A percentile compares a stretch with the other conserved stretches of the same genome.
These are phyloP conservation scores for Protomyces arabidopsidicola DNA, from an alignment of 1,139 yeast species.

Conservation along the genomic window DNA sequence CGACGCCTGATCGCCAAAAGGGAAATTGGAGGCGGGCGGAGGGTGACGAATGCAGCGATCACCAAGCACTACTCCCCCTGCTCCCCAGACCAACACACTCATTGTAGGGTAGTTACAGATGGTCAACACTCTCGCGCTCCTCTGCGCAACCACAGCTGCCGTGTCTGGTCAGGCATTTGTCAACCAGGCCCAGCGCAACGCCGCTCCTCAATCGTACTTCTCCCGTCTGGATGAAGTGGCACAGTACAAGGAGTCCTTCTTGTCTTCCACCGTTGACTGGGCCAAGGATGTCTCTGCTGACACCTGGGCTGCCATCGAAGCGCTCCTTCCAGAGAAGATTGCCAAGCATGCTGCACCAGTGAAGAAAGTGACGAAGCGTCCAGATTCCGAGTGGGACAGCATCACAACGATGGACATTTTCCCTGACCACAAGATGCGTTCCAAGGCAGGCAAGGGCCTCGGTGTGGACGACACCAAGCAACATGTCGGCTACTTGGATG, in stretches of 20 bases:
- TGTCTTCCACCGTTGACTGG: conserved; percentile 12
- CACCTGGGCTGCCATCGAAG: conserved; percentile 20
- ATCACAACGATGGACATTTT: conserved; percentile 16
- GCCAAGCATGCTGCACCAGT: conserved; percentile 1
- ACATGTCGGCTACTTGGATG: conserved; percentile 82
- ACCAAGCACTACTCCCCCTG: no score
- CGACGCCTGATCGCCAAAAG: no score
- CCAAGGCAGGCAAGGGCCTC: conserved; percentile 49
- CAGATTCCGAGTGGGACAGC: conserved; percentile 23
- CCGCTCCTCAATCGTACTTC: background rate
- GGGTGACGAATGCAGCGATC: no score
- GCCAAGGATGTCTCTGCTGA: conserved; percentile 14
- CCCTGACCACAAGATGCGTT: conserved; percentile 52
- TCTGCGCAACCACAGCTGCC: background rate
- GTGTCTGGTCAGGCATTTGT: background rate
- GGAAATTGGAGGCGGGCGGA: no score
- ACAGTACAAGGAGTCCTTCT: conserved; percentile 3
- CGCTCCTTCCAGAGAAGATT: conserved; percentile 32
- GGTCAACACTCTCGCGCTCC: background rate
- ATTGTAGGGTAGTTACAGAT: background rate
- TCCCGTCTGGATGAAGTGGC: background rate
- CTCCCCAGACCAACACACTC: no score
- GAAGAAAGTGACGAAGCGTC: conserved; percentile 13
- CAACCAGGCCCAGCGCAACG: background rate
- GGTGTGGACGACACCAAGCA: conserved; percentile 63